Base-by-base conservation (phyloP, 768 basidiomycete genomes). In the Lactarius vividus region DNA sequence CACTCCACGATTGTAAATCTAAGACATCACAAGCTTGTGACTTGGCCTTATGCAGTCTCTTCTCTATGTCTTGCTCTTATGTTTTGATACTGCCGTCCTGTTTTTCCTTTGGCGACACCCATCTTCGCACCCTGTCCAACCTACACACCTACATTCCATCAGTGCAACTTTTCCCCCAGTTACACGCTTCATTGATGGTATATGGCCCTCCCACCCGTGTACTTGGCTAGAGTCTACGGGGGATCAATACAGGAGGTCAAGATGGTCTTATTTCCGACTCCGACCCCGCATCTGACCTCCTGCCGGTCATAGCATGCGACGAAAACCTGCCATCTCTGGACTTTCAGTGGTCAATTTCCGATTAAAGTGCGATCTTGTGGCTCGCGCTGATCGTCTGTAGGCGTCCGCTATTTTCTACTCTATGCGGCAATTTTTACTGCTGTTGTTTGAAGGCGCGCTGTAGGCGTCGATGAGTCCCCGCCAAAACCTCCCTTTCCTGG, bases 401-500 rank as follows among this genome's bases (percentile, higher is more conserved):
- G 64, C 59, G 59, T 61, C 31, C 46, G 35, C 23, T 42, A 23
- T 16, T 42, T 35, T 10, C 35, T 31, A 6, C 46, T 39, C 1
- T 37, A 59, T 33, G 18, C 31, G 0, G 64, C 16, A 57, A 39
- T 7, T 46, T 18, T 52, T n/a, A 9, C 37, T 37, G 46, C 28
- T 29, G 35, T 46, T 28, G 0, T 4, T 31, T 57, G 64, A 40
- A 35, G 60, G 65, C 61, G 49, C 40, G 3, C 61, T 59, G 61
- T 63, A 28, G 61, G 57, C 57, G 57, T 66, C 20, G 29, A 37
- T 57, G 23, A n/a, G 61, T 35, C 57, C 6, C 52, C 18, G 2
- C 40, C n/a, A 20, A 63, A 5, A 63, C 57, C 31, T 67, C 5
- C 66, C 66, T 39, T 67, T 59, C 8, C 42, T 39, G 42, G 33